Conservation (phyloP, 2,329 filamentous ascomycete species). For the Curvularia verruculosa region DNA sequence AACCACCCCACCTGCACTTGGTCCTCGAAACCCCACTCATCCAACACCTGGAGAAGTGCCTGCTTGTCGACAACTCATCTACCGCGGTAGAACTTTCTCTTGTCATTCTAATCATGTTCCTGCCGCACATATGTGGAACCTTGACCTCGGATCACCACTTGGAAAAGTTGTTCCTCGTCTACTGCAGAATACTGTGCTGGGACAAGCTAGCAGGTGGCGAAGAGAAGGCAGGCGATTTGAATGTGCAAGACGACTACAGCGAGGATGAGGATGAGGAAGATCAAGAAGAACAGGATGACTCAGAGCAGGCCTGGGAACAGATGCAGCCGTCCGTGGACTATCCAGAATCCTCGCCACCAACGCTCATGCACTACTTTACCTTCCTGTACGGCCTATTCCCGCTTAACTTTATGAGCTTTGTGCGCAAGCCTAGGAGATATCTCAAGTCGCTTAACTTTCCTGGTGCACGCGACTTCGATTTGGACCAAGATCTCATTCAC, state of each 20-base stretch:
- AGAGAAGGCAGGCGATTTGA: constrained; percentile 9
- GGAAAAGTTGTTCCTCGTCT: constrained; percentile 79
- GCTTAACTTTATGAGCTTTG: constrained; percentile 85
- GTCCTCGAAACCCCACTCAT: constrained; percentile 76
- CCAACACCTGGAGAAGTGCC: constrained; percentile 71
- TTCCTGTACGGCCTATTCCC: constrained; percentile 84
- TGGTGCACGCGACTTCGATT: constrained; percentile 74
- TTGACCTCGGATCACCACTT: constrained; percentile 66
- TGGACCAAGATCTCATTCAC: constrained; percentile 78
- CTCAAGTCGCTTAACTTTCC: constrained; percentile 74
- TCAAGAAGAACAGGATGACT: constrained; percentile 41
- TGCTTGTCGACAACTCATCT: constrained; percentile 79
- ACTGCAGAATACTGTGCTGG: constrained; percentile 81
- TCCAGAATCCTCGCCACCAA: constrained; percentile 61
- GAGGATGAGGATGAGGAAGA: constrained; percentile 47
- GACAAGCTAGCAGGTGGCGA: constrained; percentile 58
- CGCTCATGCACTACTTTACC: constrained; percentile 77
- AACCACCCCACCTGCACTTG: constrained; percentile 79
- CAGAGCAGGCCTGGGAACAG: constrained; percentile 65
- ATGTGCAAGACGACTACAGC: constrained; percentile 37
- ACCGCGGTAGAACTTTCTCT: constrained; percentile 77
- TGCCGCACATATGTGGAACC: constrained; percentile 79
- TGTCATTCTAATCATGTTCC: constrained; percentile 77
- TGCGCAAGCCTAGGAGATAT: constrained; percentile 80
- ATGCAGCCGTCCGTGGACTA: constrained; percentile 66